Evolutionary conservation across 2,329 filamentous ascomycete genomes (phyloP), one percentile per base, ranked within the genome.

Genomic region (Exophiala viscosa): DNA sequence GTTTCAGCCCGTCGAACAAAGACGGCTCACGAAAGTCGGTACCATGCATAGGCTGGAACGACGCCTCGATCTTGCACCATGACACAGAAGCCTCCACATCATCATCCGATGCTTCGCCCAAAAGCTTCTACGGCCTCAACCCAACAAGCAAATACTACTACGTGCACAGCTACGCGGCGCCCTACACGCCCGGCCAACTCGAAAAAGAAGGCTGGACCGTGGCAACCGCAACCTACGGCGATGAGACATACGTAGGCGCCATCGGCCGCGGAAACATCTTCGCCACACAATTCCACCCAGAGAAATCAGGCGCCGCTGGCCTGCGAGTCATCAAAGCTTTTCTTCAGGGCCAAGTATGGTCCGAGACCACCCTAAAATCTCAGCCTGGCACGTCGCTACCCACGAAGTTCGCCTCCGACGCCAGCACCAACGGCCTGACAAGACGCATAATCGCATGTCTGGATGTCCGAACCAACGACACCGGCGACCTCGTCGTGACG

Each of bases 21-120:
- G 57, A 58, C 18, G 57, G 55, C 2, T 53, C 57, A 10, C 48
- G 45, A 20, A 63, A 64, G 48, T 85, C 90, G 34, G 95, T 99
- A n/a, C 93, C 93, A 35, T 95, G 99, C 73, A 99, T 99, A 69
- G 93, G 93, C 50, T 99, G 93, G 93, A 99, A 99, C 72, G 90
- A 85, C 62, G 93, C 95, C 40, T 85, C 85, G 63, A 83, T 85
- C 1, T 68, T 71, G 57, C 63, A 70, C 55, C 60, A 73, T 64
- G 45, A 58, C 11, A 20, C 32, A 3, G 48, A 46, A n/a, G 14
- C 47, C 10, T 43, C 43, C 15, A 44, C 34, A 3, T 23, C 18
- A 13, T 13, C 23, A 6, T 23, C 15, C 2, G 41, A 40, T 20
- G 41, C 32, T 42, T n/a, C 43, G 5, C 66, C 72, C 14, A 72